Evolutionary conservation across 805 yeast genomes (phyloP).

Genomic region (Candida coleopterorum): DNA sequence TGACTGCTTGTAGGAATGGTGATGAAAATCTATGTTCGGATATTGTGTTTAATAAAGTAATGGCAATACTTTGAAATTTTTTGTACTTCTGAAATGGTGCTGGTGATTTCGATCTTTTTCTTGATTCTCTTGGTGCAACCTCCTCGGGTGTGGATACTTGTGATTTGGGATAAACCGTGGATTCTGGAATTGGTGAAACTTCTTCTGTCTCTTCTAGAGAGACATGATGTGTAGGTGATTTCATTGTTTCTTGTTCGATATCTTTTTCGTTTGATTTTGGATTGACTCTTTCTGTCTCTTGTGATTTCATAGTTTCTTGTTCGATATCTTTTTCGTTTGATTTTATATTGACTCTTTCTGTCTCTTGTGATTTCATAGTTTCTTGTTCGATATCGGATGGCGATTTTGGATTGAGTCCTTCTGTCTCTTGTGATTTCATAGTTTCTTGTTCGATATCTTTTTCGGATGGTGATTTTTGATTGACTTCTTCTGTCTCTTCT

Average conservation of each 20-base stretch:
- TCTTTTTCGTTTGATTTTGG: slow-evolving; percentile 1
- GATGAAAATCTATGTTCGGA: slow-evolving; percentile 71
- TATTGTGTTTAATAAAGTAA: slow-evolving; percentile 58
- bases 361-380: slow-evolving; percentile 2
- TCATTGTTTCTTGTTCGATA: not conserved
- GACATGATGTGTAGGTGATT: slow-evolving; percentile 3
- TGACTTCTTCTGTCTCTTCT: not conserved
- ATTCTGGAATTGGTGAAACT: not conserved
- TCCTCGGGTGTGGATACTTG: slow-evolving; percentile 6
- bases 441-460: not conserved
- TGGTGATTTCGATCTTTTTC: slow-evolving; percentile 17
- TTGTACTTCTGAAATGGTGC: slow-evolving; percentile 31
- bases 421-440: slow-evolving; percentile 2
- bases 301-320: slow-evolving; percentile 2
- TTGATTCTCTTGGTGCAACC: slow-evolving; percentile 3
- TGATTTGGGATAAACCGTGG: slow-evolving; percentile 4
- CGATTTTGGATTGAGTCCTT: not conserved
- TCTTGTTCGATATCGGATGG: slow-evolving; percentile 3
- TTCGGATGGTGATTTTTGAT: not conserved
- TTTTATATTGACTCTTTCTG: not conserved
- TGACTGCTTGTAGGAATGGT: slow-evolving; percentile 68
- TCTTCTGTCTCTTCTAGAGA: slow-evolving; percentile 3
- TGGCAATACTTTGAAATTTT: slow-evolving; percentile 57
- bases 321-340: slow-evolving; percentile 4
- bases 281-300: not conserved